Base-by-base conservation (phyloP, 208 protist genomes). In the Wallacemonas sp. region DNA sequence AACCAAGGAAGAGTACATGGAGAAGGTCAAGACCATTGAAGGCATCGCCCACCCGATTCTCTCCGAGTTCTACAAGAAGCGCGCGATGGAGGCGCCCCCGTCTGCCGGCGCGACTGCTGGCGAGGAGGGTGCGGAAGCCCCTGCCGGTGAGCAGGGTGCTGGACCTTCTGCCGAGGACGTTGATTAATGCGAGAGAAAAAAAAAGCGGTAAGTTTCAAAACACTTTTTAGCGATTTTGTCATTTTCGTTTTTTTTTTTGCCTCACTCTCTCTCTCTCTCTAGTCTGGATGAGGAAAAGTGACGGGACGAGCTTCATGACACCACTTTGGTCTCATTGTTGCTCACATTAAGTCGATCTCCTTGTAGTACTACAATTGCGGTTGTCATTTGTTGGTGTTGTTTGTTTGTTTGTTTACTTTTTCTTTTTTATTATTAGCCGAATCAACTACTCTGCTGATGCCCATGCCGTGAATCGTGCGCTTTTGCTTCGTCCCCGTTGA, bases 1-100 rank as follows among this genome's bases (percentile, higher is more conserved):
- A 5, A 72, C 71, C 83, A 77, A 96, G 98, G 84, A 99, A 96
- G 77, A 97, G 96, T 91, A 97, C 98, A 60, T 83, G 81, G 76
- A 72, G 36, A 77, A 95, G 62, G 77, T 81, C 42, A 98, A 98
- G 84, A 68, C 88, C 28, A 84, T 98, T 24, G 97, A 98, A 76
- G 75, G 58, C 21, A 66, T 96, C 12, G 86, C 82, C 26, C 91
- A 89, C 62, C 96, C 96, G 45, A 98, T 99, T 77, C 93, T 99
- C 69, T 86, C 88, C 42, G 98, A 98, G 73, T 86, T 96, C 65
- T 98, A 99, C 77, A 80, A 84, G 65, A 86, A 91, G 69, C 73
- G 76, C 21, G 76, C 77, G 62, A 78, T 88, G 81, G 80, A 88
- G 71, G 74, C 74, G 15, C 72, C 82, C 15, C 80, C 66, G n/a